phyloP scores from a whole-genome alignment of 345 rosid genomes.

The Salix koriyanagi region DNA sequence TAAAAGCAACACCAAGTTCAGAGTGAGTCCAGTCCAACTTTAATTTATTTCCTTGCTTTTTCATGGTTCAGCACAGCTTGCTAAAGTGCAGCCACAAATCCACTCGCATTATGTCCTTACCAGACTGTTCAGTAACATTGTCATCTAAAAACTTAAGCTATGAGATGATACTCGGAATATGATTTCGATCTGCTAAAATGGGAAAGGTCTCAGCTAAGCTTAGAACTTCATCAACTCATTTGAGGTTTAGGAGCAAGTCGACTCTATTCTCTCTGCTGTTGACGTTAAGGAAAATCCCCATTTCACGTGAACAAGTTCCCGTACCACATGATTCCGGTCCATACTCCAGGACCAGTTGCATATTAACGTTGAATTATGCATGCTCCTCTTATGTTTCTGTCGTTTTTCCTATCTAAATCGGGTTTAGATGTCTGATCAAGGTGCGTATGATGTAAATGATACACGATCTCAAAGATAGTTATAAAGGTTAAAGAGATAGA shows the following conservation, averaged over 20 bases:
- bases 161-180: too few species aligned
- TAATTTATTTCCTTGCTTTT: background rate
- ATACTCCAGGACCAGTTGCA: background rate
- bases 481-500: too few species aligned
- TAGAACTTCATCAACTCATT: background rate
- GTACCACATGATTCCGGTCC: conserved; percentile 8
- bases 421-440: too few species aligned
- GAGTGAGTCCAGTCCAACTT: conserved; percentile 30
- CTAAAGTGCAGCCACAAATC: background rate
- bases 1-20: conserved; percentile 27
- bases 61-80: background rate
- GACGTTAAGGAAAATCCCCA: conserved; percentile 12
- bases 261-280: background rate
- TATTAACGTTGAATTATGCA: too few species aligned
- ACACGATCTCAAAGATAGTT: too few species aligned
- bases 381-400: too few species aligned
- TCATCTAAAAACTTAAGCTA: too few species aligned
- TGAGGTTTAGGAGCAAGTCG: background rate
- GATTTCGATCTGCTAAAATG: background rate
- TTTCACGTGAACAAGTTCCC: conserved; percentile 21
- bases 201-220: background rate
- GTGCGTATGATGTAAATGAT: too few species aligned
- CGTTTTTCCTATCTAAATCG: too few species aligned
- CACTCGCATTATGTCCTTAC: background rate
- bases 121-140: too few species aligned